phyloP scores from a whole-genome alignment of 192 early-diverging fungal genomes.

The Linnemannia zychae region DNA sequence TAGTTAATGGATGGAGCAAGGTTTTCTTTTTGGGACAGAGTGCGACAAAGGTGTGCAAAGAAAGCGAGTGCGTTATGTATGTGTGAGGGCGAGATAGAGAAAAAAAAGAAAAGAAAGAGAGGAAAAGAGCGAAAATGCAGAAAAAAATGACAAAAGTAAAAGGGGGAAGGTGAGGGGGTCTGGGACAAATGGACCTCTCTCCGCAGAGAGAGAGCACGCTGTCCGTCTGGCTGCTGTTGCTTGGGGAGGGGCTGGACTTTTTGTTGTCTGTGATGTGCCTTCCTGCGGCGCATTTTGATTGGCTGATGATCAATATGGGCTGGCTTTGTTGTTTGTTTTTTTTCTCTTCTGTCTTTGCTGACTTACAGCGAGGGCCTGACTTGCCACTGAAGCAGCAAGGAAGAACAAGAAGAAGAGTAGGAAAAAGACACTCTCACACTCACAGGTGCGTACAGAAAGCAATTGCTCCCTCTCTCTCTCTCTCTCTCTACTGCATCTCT shows the following conservation, averaged over 20 bases:
- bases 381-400: background rate
- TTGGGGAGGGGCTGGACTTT: conserved; percentile 3
- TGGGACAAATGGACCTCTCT: background rate
- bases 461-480: no score
- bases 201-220: background rate
- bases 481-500: no score
- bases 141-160: conserved; percentile 17
- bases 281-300: background rate
- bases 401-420: no score
- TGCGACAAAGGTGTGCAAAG: background rate
- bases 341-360: background rate
- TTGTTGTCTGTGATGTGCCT: background rate
- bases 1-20: background rate
- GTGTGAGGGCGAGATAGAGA: background rate
- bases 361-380: background rate
- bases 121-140: background rate
- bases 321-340: background rate
- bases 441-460: background rate
- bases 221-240: no score
- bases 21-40: background rate
- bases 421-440: background rate
- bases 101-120: background rate
- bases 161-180: background rate
- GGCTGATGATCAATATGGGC: background rate
- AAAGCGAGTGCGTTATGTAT: background rate